Evolutionary conservation across 192 early-diverging fungal species (phyloP).

Genomic region (Coemansia sp.): DNA sequence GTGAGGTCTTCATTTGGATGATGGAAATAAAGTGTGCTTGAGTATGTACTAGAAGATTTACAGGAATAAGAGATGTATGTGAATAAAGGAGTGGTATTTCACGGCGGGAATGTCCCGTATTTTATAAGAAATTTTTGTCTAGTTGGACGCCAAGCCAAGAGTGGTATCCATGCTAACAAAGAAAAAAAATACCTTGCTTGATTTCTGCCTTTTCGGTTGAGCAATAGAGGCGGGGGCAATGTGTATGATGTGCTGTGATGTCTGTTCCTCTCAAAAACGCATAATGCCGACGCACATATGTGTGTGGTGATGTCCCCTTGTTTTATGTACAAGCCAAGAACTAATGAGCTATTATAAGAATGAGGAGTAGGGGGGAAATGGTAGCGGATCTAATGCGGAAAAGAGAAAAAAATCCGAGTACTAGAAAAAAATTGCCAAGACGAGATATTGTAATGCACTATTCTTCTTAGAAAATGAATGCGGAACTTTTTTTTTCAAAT

Average conservation of each 20-base stretch:
- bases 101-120: neutral
- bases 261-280: neutral
- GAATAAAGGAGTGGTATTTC: neutral
- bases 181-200: neutral
- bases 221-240: neutral
- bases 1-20: slow-evolving; percentile 4
- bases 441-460: neutral
- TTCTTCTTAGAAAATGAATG: neutral
- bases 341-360: neutral
- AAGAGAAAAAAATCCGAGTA: neutral
- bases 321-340: neutral
- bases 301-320: neutral
- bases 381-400: slow-evolving; percentile 6
- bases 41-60: neutral
- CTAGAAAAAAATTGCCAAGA: neutral
- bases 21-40: neutral
- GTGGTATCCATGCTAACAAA: neutral
- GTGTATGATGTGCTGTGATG: neutral
- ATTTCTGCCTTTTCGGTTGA: neutral
- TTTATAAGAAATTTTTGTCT: neutral
- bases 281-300: slow-evolving; percentile 5
- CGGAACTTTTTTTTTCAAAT: neutral
- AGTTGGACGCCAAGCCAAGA: slow-evolving; percentile 4
- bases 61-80: neutral
- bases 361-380: neutral